Base-by-base conservation (phyloP, 192 early-diverging fungal genomes). In the Backusella parvicylindrica region DNA sequence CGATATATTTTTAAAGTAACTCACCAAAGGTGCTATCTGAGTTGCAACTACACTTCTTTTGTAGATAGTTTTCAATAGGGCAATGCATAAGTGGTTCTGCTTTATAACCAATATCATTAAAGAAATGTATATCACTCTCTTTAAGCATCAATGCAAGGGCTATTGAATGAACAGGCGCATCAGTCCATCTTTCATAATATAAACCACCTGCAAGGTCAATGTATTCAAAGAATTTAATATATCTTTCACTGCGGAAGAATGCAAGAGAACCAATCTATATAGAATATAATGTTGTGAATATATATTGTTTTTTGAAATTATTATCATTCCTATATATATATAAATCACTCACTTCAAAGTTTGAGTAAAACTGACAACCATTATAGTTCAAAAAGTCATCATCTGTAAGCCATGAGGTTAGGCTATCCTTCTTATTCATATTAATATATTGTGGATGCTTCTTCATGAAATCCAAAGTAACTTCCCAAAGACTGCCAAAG, bases 361-460 rank as follows among this genome's bases (percentile, higher is more conserved):
- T 93, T 73, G 85, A 87, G 89, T 92, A 92, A 41, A 92, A 93
- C 69, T 93, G 91, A 74, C 92, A 93, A 60, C 77, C 56, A 79
- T 92, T 91, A 83, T 92, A 92, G 68, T 74, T 75, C 63, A 87
- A 78, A 35, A 67, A 68, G 11, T 53, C 70, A 36, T 89, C 80
- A 75, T 87, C 81, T 70, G 82, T 86, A 15, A 89, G 74, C 84
- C 83, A 89, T 63, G 73, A 65, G 38, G 77, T 68, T 26, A 85
- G 21, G 33, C 40, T 70, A 11, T 64, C 49, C 12, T 60, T 60
- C 3, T 79, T 30, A 65, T 83, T 64, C 60, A 53, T 21, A 76
- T 72, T 73, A 79, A 73, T 43, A 79, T 70, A 65, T 76, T 68
- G 70, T 21, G 84, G 85, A 67, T 89, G 79, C 35, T 80, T 69